phyloP scores from a whole-genome alignment of 1,139 yeast genomes.

The Sugiyamaella pinicola region DNA sequence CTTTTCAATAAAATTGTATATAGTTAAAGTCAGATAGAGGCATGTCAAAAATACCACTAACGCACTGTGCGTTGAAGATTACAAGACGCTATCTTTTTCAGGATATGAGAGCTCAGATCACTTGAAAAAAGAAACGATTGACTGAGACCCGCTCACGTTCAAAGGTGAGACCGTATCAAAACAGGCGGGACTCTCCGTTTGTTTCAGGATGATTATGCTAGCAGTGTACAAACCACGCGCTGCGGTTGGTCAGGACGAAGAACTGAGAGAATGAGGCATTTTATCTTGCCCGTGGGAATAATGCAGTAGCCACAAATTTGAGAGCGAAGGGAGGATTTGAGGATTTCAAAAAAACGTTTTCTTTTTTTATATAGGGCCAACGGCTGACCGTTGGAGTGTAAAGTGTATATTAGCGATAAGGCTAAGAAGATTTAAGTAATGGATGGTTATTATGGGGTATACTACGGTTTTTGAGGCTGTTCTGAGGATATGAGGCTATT shows the following conservation, averaged over 20 bases:
- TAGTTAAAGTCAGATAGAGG: not conserved
- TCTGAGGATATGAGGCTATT: no score
- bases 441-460: no score
- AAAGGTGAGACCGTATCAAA: conserved; percentile 1
- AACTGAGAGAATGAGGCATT: not conserved
- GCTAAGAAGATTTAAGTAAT: not conserved
- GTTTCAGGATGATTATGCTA: not conserved
- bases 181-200: no score
- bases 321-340: no score
- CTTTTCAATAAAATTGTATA: not conserved
- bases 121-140: conserved; percentile 1
- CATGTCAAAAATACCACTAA: conserved; percentile 1
- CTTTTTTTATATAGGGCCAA: not conserved
- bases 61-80: not conserved
- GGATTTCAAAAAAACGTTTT: no score
- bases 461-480: no score
- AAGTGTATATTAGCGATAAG: not conserved
- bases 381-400: not conserved
- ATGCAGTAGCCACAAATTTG: no score
- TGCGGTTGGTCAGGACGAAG: not conserved
- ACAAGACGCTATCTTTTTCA: not conserved
- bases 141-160: no score
- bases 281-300: not conserved
- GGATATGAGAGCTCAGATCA: not conserved
- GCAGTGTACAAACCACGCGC: not conserved